Conservation (phyloP, 2,329 filamentous ascomycete species). For the Verticillium isaacii region DNA sequence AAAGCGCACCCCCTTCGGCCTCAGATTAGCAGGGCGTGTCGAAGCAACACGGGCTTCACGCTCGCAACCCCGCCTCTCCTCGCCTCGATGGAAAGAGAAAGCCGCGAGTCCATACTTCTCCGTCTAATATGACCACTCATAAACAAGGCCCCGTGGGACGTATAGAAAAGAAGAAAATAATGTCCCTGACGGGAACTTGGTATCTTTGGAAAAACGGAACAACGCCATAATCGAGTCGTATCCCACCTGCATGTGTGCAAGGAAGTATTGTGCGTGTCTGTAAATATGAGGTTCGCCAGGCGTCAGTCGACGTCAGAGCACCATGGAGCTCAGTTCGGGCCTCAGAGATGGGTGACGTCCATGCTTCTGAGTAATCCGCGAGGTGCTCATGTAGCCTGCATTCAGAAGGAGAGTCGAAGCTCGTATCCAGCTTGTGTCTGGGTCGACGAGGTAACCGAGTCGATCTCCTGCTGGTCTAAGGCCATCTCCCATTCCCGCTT, state of each 20-base stretch:
- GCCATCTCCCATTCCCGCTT: slow-evolving; percentile 62
- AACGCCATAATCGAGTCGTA: slow-evolving; percentile 11
- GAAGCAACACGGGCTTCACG: no score
- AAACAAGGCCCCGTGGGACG: neutral
- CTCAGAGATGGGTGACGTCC: neutral
- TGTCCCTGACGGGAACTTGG: slow-evolving; percentile 11
- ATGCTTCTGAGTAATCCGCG: neutral
- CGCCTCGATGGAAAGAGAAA: neutral
- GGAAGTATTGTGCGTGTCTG: slow-evolving; percentile 1
- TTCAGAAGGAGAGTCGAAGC: slow-evolving; percentile 42
- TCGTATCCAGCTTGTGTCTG: slow-evolving; percentile 28
- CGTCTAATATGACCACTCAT: neutral
- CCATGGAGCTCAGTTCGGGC: slow-evolving; percentile 2
- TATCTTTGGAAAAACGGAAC: slow-evolving; percentile 13
- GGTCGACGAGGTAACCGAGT: slow-evolving; percentile 24
- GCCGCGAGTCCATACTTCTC: neutral
- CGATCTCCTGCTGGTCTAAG: slow-evolving; percentile 41
- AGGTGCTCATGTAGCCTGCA: slow-evolving; percentile 1
- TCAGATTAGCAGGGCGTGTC: neutral
- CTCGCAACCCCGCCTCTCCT: neutral
- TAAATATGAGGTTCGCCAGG: slow-evolving; percentile 6
- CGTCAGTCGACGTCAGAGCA: slow-evolving; percentile 3
- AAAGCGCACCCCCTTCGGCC: neutral
- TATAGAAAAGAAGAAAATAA: slow-evolving; percentile 11
- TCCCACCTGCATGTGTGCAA: slow-evolving; percentile 11